A percentile compares a stretch with the other conserved stretches of the same genome.
phyloP scores from a whole-genome alignment of 148 eudicot species.

The Persicaria tinctoria region DNA sequence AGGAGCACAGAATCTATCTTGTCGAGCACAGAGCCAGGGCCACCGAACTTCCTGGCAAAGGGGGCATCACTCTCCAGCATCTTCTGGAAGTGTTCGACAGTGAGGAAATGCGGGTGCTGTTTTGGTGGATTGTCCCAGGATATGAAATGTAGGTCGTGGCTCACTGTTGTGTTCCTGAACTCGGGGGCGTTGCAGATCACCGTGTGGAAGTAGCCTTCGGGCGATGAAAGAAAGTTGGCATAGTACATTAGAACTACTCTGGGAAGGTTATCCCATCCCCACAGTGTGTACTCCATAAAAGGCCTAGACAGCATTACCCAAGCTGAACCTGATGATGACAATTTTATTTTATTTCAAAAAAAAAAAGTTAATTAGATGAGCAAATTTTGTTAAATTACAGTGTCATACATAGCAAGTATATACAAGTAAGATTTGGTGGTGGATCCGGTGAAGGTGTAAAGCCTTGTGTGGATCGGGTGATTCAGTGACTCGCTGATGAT shows the following conservation, averaged over 20 bases:
- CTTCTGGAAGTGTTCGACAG: slow-evolving; percentile 33
- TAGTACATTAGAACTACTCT: slow-evolving; percentile 60
- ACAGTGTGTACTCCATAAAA: slow-evolving; percentile 54
- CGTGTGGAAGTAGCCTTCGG: slow-evolving; percentile 73
- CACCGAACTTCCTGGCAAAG: slow-evolving; percentile 62
- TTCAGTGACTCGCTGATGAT: too few relatives aligned
- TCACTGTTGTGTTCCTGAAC: slow-evolving; percentile 59
- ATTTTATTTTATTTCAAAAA: background rate
- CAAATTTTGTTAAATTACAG: background rate
- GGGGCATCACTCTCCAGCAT: slow-evolving; percentile 62
- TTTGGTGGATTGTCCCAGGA: slow-evolving; percentile 78
- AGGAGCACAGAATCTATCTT: slow-evolving; percentile 58
- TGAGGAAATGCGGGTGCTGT: slow-evolving; percentile 70
- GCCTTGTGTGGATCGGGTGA: too few relatives aligned
- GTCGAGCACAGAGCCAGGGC: slow-evolving; percentile 33
- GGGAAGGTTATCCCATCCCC: slow-evolving; percentile 79
- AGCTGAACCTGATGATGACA: slow-evolving; percentile 51
- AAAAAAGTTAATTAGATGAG: too few relatives aligned
- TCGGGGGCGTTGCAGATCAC: slow-evolving; percentile 67
- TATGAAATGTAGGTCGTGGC: slow-evolving; percentile 69
- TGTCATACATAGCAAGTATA: too few relatives aligned
- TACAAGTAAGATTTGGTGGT: background rate
- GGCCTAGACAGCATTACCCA: slow-evolving; percentile 83
- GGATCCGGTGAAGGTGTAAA: too few relatives aligned
- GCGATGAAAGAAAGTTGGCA: slow-evolving; percentile 66